Evolutionary conservation across 2,329 filamentous ascomycete species (phyloP).

Genomic region (Ophiostoma sp.): DNA sequence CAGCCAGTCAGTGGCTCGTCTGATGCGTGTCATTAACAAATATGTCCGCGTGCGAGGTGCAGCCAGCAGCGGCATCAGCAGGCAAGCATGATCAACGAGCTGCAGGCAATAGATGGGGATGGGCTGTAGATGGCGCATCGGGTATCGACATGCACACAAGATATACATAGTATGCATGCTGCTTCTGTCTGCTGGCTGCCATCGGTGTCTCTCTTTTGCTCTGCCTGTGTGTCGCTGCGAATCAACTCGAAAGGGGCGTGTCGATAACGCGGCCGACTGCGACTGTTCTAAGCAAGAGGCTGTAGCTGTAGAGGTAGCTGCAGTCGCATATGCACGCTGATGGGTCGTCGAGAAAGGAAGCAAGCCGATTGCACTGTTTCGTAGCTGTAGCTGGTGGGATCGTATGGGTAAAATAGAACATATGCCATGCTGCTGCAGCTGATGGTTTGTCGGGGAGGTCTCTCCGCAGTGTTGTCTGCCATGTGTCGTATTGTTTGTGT

Average conservation of each 20-base stretch:
- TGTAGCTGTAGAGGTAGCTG: not conserved
- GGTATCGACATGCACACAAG: not conserved
- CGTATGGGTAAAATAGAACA: not conserved
- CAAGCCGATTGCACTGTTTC: not conserved
- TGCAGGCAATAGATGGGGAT: conserved; percentile 1
- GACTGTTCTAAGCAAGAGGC: not conserved
- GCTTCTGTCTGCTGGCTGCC: not conserved
- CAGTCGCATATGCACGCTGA: conserved; percentile 3
- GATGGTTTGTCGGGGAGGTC: not conserved
- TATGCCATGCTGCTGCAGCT: not conserved
- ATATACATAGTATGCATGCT: not conserved
- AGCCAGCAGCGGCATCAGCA: not conserved
- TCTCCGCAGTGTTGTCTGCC: not conserved
- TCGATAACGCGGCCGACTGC: not conserved
- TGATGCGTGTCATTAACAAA: too few relatives aligned
- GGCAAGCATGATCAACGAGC: not conserved
- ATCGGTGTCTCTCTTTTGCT: not conserved
- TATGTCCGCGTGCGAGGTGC: too few relatives aligned
- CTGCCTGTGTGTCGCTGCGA: not conserved
- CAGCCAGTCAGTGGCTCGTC: not conserved
- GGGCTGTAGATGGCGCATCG: not conserved
- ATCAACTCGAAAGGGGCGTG: not conserved
- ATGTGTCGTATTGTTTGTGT: not conserved
- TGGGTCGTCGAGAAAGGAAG: not conserved
- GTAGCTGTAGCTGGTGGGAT: not conserved